Base-by-base conservation (phyloP, 148 eudicot species). In the Camellia sinensis region DNA sequence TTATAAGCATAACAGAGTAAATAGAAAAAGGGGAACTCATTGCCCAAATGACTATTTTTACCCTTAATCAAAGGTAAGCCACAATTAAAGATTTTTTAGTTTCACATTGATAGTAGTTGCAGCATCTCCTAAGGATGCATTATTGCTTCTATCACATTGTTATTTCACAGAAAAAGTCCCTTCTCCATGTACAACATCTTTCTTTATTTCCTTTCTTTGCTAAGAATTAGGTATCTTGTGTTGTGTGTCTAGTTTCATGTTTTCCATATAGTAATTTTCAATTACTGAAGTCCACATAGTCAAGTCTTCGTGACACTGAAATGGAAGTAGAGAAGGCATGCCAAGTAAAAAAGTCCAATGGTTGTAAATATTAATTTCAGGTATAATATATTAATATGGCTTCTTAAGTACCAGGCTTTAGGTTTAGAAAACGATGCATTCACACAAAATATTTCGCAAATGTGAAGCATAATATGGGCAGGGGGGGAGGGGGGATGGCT, bases 361-460 rank as follows among this genome's bases (percentile, higher is more conserved):
- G 44, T 4, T 46, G 12, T 46, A 6, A 76, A 63, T 61, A 61
- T 19, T 22, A 12, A 43, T 29, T 29, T 29, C 37, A 29, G 37
- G 37, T 29, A 45, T 22, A 53, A 53, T 7, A 71, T 10, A 6
- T 22, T 54, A 53, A 73, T 3, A 22, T 21, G n/a, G 44, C 61
- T 73, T 53, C 75, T 53, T 22, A 73, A 22, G 44, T 19, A 40
- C 75, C 45, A 50, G 74, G 40, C 37, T 48, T 71, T 50, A 71
- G 60, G 17, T 50, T 21, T 21, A 71, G 74, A 43, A 71, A 71
- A 71, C 18, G 11, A 18, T 15, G 59, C 10, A 17, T 5, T 40
- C 3, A 70, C 74, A 12, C 10, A 48, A 50, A 21, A 71, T 37
- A 10, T 19, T 9, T 48, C 11, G 40, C 74, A 71, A 70, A 70